Evolutionary conservation across 2,329 filamentous ascomycete species (phyloP).

Genomic region (Aspergillus sp.): DNA sequence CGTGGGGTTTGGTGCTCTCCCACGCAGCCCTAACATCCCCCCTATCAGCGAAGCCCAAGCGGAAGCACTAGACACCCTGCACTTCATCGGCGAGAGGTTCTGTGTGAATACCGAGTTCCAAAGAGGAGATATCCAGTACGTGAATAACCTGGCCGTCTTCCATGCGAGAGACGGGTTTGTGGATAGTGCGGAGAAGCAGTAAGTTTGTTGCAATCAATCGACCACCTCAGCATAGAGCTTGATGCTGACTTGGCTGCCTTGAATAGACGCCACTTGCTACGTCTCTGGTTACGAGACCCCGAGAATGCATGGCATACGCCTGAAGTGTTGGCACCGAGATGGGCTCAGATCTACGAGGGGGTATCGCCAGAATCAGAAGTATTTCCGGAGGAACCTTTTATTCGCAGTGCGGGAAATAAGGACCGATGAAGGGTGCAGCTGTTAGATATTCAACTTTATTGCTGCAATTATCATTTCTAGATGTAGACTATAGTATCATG

Average conservation of each 20-base stretch:
- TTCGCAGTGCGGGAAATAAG: background rate
- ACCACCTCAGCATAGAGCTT: too few relatives aligned
- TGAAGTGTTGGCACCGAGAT: constrained; percentile 23
- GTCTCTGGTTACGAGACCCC: constrained; percentile 50
- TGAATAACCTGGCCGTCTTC: constrained; percentile 54
- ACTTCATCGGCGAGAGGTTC: constrained; percentile 50
- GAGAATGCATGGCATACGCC: constrained; percentile 49
- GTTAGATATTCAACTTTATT: background rate
- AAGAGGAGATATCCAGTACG: constrained; percentile 52
- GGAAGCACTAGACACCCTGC: constrained; percentile 53
- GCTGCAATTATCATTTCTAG: too few relatives aligned
- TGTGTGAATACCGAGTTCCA: constrained; percentile 45
- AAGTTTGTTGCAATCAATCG: constrained; percentile 16
- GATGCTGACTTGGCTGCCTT: constrained; percentile 6
- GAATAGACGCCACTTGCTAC: constrained; percentile 44
- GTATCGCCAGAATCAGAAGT: background rate
- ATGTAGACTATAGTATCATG: too few relatives aligned
- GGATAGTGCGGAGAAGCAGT: constrained; percentile 40
- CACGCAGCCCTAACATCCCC: constrained; percentile 44
- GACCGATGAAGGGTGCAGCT: background rate
- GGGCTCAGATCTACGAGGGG: background rate
- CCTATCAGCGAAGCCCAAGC: constrained; percentile 45
- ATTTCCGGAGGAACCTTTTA: background rate
- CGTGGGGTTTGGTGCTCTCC: constrained; percentile 49
- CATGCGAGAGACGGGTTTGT: constrained; percentile 50